Base-by-base conservation (phyloP, 176 grass and related monocot genomes). In the Ensete glaucum region DNA sequence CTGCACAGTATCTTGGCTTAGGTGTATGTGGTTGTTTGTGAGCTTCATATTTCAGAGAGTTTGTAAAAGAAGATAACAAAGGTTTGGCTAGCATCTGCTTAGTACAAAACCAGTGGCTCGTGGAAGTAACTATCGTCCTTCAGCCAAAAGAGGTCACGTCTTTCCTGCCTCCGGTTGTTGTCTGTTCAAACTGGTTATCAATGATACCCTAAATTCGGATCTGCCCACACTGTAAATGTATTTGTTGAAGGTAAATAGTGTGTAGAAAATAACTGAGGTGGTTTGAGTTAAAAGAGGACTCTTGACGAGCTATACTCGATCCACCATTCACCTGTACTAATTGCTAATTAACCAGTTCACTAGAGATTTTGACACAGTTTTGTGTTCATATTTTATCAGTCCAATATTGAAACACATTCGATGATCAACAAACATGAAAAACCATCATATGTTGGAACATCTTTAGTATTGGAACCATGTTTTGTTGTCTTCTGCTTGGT, bases 211-310 rank as follows among this genome's bases (percentile, higher is more conserved):
- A 65, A 65, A 65, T 65, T 23, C 23, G 17, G n/a, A 25, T 26
- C 63, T 24, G 23, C 63, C 9, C 12, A 65, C 23, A 29, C 23
- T 65, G 63, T 27, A 65, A 29, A 65, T 65, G 21, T 65, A 65
- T 65, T 65, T 3, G 9, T 65, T 26, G 12, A 65, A 65, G 62
- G 63, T 65, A 65, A 65, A 65, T 65, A 65, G 63, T 65, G 58
- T 62, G 63, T 65, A 65, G 26, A 65, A 9, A 25, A 60, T 60
- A 20, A 57, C 11, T 60, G 57, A 60, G 57, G 57, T 60, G 57
- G 57, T 15, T 20, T 60, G 15, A 67, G 25, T 29, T 43, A 12
- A 34, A 34, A 27, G 11, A 25, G 22, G 1, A 43, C 34, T 43
- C 34, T 43, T 3, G 34, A 43, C 34, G 34, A 43, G 34, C 3